phyloP scores from a whole-genome alignment of 1,139 yeast genomes.

The Pneumocystis oryctolagi region DNA sequence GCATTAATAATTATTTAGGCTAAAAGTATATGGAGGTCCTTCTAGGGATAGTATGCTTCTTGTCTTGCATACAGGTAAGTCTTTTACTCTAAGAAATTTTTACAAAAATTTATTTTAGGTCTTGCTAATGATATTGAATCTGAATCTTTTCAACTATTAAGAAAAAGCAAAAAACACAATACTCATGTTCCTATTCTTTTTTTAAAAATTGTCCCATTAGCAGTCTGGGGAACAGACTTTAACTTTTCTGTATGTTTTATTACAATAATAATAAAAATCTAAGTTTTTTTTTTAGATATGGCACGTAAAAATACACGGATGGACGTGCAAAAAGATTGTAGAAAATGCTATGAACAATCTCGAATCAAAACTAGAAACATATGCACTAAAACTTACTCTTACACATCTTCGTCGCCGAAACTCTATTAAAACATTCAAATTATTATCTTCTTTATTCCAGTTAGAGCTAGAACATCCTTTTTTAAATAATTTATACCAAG shows the following conservation, averaged over 20 bases:
- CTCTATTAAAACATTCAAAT: neutral
- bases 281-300: neutral
- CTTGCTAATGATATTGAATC: neutral
- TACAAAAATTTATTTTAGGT: neutral
- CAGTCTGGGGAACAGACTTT: neutral
- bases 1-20: neutral
- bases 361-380: neutral
- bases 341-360: neutral
- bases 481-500: neutral
- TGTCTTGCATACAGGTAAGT: neutral
- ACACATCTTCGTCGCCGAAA: neutral
- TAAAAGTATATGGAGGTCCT: neutral
- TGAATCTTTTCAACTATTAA: neutral
- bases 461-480: neutral
- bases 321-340: neutral
- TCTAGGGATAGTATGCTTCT: neutral
- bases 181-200: neutral
- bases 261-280: neutral
- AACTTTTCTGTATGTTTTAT: neutral
- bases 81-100: neutral
- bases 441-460: neutral
- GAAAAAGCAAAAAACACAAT: neutral
- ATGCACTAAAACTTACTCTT: neutral
- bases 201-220: neutral
- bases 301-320: neutral